Base-by-base conservation (phyloP, 176 grass and related monocot genomes). In the Aegilops sharonensis region DNA sequence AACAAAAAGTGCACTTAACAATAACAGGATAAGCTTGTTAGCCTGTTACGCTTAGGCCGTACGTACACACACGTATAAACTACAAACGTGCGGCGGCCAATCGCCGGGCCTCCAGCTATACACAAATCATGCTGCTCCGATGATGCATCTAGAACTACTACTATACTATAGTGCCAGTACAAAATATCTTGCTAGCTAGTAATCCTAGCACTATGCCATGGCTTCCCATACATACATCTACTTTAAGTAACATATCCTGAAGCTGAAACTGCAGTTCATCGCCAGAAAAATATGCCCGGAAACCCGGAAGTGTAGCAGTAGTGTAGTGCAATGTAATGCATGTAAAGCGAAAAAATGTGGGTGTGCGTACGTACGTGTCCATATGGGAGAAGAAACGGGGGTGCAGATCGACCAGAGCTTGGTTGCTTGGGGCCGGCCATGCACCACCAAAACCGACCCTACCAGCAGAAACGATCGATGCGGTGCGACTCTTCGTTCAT, bases 11-110 rank as follows among this genome's bases (percentile, higher is more conserved):
- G 54, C 54, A 59, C 54, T 57, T 57, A 21, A 57, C 54, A 57
- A 88, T 88, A 82, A 91, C 86, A 88, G 86, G 90, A 91, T 88
- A 91, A 82, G 86, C 78, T 78, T 85, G 89, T 75, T 32, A 21
- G 15, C 68, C 24, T 47, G 15, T 72, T 91, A 85, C 77, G 85
- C 77, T 64, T 87, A 11, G 11, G 15, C 39, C 23, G 78, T 81
- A 88, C 85, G 75, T 23, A 40, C 1, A 45, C 39, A 27, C 11
- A 75, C 40, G 30, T 23, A 77, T 82, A 90, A 78, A 81, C 42
- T 87, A 47, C 6, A 72, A 14, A 21, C 54, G 68, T 77, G 85
- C 84, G 89, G 85, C 84, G 89, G 64, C 81, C 82, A 84, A 13
- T 84, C 65, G 70, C 73, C 75, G 61, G 57, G 5, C 30, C 17